Conservation (phyloP, 2,329 filamentous ascomycete species). For the Parafenestella ontariensis region DNA sequence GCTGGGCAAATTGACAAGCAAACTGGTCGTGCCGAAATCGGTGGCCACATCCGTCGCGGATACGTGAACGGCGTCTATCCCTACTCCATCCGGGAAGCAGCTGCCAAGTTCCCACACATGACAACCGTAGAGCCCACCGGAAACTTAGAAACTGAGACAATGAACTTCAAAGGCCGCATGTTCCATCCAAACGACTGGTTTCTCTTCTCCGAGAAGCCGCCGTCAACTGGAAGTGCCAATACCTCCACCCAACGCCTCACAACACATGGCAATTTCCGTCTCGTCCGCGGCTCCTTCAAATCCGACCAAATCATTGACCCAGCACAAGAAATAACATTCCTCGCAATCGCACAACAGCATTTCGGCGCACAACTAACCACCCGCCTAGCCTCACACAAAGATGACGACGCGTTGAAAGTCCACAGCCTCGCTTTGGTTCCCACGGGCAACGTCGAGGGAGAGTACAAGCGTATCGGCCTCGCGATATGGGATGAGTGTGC, state of each 20-base stretch:
- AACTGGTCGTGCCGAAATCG: constrained; percentile 15
- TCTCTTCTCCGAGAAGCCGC: constrained; percentile 18
- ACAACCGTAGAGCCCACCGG: not conserved
- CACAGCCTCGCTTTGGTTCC: constrained; percentile 17
- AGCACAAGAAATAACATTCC: constrained; percentile 23
- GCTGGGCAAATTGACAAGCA: constrained; percentile 10
- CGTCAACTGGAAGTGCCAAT: constrained; percentile 1
- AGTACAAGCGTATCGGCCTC: constrained; percentile 28
- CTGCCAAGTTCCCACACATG: constrained; percentile 11
- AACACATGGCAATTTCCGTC: constrained; percentile 10
- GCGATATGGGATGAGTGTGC: constrained; percentile 27
- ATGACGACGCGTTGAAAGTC: constrained; percentile 13
- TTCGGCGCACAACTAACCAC: constrained; percentile 1
- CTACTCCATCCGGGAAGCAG: constrained; percentile 21
- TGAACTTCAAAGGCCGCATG: constrained; percentile 13
- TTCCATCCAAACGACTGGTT: constrained; percentile 23
- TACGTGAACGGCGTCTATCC: constrained; percentile 30
- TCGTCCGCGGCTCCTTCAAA: constrained; percentile 22
- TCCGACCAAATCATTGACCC: constrained; percentile 31
- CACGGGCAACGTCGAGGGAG: constrained; percentile 3
- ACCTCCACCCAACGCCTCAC: not conserved
- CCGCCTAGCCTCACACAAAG: constrained; percentile 2
- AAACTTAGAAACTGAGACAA: not conserved
- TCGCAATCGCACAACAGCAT: constrained; percentile 27
- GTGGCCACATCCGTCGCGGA: constrained; percentile 19